Base-by-base conservation (phyloP, 371 early-diverging fungal species). In the Funneliformis caledonium region DNA sequence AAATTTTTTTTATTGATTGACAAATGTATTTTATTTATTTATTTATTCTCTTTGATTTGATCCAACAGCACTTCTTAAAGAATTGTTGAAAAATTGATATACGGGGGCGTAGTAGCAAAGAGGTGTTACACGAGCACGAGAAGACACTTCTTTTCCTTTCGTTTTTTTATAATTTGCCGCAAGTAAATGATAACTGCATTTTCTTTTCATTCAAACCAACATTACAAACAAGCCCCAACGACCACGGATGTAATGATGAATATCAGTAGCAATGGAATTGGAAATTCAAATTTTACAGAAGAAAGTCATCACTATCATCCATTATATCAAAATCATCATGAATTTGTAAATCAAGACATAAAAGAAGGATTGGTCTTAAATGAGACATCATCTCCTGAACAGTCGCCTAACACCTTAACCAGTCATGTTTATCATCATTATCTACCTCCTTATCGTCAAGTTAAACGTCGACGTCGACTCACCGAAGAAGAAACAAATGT, bases 381-480 rank as follows among this genome's bases (percentile, higher is more conserved):
- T 19, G 64, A 8, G 31, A 33, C 33, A 12, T 33, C 65, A 33
- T 3, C 16, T 65, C 64, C 64, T 31, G 31, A 26, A 65, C 26
- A 10, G 8, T 31, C 26, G 4, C 12, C 37, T 33, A 65, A n/a
- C 65, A 31, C 1, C 37, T 19, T 56, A 16, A 65, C 5, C 65
- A 9, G 16, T 31, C 70, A 43, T 19, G 16, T 70, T 70, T 70
- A 45, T 43, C 70, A 45, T 43, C 70, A 70, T 47, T 70, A 70
- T 75, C 52, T 22, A 1, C 26, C 47, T 60, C 42, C 47, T 37
- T 70, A 79, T 79, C 80, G 80, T 59, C 80, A 80, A 73, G 75
- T 80, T 80, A 93, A 91, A 83, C 87, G 92, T 72, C 84, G 90
- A 19, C 85, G 90, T 82, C 89, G 93, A 43, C 89, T 91, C 48